Base-by-base conservation (phyloP, 208 protist species). In the Strigomonas galati region DNA sequence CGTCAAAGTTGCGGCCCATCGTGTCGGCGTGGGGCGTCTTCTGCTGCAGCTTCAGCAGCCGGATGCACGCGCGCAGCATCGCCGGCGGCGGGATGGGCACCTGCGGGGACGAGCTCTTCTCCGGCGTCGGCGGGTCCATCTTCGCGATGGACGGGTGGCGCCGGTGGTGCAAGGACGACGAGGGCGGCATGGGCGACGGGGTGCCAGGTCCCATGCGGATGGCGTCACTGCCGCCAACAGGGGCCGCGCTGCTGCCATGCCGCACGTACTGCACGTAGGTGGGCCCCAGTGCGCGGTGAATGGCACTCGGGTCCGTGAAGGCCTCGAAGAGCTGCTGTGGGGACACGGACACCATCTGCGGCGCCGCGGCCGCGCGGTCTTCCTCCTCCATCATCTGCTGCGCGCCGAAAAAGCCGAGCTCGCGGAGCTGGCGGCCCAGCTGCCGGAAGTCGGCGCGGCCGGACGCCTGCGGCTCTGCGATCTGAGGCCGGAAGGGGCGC, bases 51-150 rank as follows among this genome's bases (percentile, higher is more conserved):
- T 23, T 1, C 37, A 51, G 37, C 60, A 64, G 46, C 24, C 60
- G 60, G 17, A 62, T 62, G 46, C 58, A 64, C 31, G 44, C 43
- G 1, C 43, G 60, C 35, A 37, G 24, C 44, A 55, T 30, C 15
- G 31, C 2, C 35, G 30, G 51, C 40, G 30, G 32, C 12, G 51
- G 59, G 4, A 53, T 24, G 24, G 19, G 59, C 21, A 37, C 37
- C n/a, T 31, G 60, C 26, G 44, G 40, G 9, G 32, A 31, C 31
- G n/a, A 48, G 9, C 2, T 1, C 55, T n/a, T 15, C 32, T 43
- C 43, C 32, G 0, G 26, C 46, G 43, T 53, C 26, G 60, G 43
- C 43, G 60, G 21, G 27, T 64, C 53, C 26, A 14, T 37, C 32
- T 59, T 31, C 32, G 2, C 23, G 48, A 27, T 14, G 19, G 35